Evolutionary conservation across 495 filamentous ascomycete species (phyloP).

Genomic region (Aspergillus ellipticus): DNA sequence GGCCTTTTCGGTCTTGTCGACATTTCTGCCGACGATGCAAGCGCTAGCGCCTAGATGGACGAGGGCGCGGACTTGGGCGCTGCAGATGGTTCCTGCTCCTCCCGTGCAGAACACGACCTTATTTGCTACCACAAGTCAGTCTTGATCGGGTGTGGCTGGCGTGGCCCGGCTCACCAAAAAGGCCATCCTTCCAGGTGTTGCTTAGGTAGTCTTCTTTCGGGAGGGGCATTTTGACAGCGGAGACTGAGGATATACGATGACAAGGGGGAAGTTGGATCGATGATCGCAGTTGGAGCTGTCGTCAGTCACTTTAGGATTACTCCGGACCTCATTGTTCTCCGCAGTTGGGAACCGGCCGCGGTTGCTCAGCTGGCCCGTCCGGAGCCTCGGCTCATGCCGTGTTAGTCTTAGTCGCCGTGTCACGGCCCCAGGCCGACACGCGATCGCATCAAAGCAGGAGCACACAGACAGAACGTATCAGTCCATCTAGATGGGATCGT

Average conservation of each 20-base stretch:
- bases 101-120: conserved; percentile 96
- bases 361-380: too few species aligned
- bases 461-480: too few species aligned
- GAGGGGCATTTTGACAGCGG: conserved; percentile 47
- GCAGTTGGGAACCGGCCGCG: too few species aligned
- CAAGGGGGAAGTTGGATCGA: too few species aligned
- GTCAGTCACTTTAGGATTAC: too few species aligned
- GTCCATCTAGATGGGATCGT: too few species aligned
- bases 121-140: conserved; percentile 49
- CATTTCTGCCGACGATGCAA: conserved; percentile 86
- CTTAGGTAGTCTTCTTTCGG: conserved; percentile 72
- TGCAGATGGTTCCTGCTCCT: conserved; percentile 90
- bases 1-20: conserved; percentile 78
- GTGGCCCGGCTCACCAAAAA: conserved; percentile 58
- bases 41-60: conserved; percentile 90
- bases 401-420: too few species aligned
- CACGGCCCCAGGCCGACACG: too few species aligned
- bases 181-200: conserved; percentile 75
- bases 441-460: too few species aligned
- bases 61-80: conserved; percentile 84
- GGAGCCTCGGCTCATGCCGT: too few species aligned
- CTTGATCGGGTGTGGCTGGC: not conserved
- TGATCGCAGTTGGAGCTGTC: too few species aligned
- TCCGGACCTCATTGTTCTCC: too few species aligned
- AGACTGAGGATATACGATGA: not conserved